Conservation (phyloP, 306 rosid species). For the Cucumis cinereus region DNA sequence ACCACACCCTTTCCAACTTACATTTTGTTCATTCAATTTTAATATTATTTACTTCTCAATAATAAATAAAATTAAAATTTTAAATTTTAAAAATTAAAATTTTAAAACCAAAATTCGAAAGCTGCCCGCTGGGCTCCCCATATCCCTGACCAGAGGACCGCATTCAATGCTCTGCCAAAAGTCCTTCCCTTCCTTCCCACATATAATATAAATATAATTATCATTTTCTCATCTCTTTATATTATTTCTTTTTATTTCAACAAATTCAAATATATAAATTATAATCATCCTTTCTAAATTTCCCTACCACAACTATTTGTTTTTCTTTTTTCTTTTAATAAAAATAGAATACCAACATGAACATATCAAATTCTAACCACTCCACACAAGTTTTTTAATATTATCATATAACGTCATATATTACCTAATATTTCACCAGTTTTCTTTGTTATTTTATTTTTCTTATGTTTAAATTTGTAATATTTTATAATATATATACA, state of each 20-base stretch:
- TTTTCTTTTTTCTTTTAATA: no score
- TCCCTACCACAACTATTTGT: no score
- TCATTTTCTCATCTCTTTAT: no score
- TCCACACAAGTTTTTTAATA: neutral
- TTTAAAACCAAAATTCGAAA: neutral
- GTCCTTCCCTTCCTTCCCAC: neutral
- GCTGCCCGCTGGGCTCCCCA: neutral
- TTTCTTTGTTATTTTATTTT: neutral
- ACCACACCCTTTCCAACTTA: neutral
- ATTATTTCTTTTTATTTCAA: no score
- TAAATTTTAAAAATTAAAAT: neutral
- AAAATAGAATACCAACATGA: no score
- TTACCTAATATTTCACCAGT: neutral
- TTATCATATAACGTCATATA: neutral
- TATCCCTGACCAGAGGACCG: neutral
- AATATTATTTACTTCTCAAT: no score
- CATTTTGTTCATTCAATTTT: neutral
- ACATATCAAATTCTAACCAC: neutral
- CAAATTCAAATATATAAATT: no score
- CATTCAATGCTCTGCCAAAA: neutral
- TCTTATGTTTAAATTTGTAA: neutral
- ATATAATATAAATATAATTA: no score
- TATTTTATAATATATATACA: no score
- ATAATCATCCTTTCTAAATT: no score
- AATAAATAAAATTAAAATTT: neutral